These are phyloP conservation scores for Mycena albidolilacea DNA, from an alignment of 768 basidiomycete genomes.

Conservation along the genomic window DNA sequence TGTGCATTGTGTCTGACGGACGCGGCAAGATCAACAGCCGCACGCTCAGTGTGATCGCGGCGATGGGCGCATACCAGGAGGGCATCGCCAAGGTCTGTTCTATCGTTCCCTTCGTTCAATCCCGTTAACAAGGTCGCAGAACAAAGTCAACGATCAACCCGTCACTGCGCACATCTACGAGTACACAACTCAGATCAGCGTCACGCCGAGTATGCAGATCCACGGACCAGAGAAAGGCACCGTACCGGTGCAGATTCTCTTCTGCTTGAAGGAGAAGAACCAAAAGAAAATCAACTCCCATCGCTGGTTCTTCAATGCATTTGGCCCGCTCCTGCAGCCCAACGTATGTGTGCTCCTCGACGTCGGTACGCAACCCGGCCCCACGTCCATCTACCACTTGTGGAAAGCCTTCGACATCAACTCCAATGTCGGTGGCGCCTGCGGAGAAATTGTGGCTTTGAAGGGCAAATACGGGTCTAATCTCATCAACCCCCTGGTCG, in stretches of 20 bases:
- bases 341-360: conserved; percentile 95
- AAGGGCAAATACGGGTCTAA: conserved; percentile 87
- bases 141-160: conserved; percentile 83
- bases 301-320: conserved; percentile 96
- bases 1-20: conserved; percentile 93
- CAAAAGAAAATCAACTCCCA: conserved; percentile 98
- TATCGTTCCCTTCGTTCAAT: not conserved
- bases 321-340: conserved; percentile 88
- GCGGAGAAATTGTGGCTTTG: conserved; percentile 95
- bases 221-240: conserved; percentile 94
- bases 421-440: conserved; percentile 94
- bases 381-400: conserved; percentile 91
- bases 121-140: conserved; percentile 52
- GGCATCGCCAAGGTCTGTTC: conserved; percentile 85
- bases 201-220: conserved; percentile 85
- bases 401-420: conserved; percentile 97
- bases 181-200: conserved; percentile 93
- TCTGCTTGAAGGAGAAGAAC: conserved; percentile 93
- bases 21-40: conserved; percentile 88
- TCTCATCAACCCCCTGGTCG: conserved; percentile 89
- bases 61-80: conserved; percentile 96
- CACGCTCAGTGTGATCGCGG: conserved; percentile 88
- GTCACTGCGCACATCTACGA: conserved; percentile 95
- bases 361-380: conserved; percentile 92
- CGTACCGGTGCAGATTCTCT: conserved; percentile 94